Evolutionary conservation across 2,329 filamentous ascomycete genomes (phyloP).

Genomic region (Hirsutella thompsonii): DNA sequence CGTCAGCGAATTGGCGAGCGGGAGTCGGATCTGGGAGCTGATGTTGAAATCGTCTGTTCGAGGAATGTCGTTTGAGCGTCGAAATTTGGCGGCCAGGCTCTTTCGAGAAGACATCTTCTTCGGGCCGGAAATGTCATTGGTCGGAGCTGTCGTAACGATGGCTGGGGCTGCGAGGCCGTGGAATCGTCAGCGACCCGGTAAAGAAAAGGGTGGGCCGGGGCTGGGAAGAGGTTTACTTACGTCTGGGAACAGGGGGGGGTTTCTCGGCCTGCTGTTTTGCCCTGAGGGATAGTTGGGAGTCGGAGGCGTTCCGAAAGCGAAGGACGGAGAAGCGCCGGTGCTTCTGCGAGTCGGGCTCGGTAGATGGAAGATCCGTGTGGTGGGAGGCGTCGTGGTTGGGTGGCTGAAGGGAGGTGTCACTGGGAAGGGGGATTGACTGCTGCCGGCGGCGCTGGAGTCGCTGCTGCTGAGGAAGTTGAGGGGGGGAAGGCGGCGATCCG

Average conservation of each 20-base stretch:
- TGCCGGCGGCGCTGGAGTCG: not conserved
- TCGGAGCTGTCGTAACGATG: constrained; percentile 90
- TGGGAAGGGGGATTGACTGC: not conserved
- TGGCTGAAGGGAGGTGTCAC: constrained; percentile 8
- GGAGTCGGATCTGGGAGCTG: constrained; percentile 4
- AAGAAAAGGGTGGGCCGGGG: not conserved
- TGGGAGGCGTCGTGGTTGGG: constrained; percentile 11
- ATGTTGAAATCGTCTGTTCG: constrained; percentile 13
- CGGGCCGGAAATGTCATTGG: constrained; percentile 43
- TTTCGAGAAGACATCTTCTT: constrained; percentile 45
- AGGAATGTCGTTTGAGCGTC: constrained; percentile 36
- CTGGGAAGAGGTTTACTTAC: constrained; percentile 23
- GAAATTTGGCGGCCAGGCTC: constrained; percentile 37
- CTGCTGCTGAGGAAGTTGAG: constrained; percentile 1
- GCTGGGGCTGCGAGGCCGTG: constrained; percentile 35
- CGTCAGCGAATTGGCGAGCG: constrained; percentile 31
- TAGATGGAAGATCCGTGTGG: constrained; percentile 30
- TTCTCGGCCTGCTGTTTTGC: constrained; percentile 55
- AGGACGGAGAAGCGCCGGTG: constrained; percentile 57
- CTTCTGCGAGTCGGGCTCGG: constrained; percentile 41
- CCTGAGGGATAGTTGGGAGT: constrained; percentile 70
- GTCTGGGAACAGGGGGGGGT: constrained; percentile 44
- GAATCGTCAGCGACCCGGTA: constrained; percentile 9
- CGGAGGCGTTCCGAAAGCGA: constrained; percentile 83
- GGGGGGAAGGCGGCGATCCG: constrained; percentile 5